phyloP scores from a whole-genome alignment of 129 eudicot genomes.

The Silybum marianum region DNA sequence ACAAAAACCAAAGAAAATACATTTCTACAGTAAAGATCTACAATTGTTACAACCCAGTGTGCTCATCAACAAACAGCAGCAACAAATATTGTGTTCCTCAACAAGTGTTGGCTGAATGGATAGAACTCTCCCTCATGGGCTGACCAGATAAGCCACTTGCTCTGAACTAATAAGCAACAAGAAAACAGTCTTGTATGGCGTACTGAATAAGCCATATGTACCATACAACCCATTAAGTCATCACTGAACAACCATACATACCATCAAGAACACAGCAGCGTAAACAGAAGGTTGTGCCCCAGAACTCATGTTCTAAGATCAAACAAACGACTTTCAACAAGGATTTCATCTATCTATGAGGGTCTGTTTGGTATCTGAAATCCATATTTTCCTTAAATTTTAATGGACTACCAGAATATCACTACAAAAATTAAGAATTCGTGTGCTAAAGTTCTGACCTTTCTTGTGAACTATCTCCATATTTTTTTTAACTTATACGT shows the following conservation, averaged over 20 bases:
- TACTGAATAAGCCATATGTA: not conserved
- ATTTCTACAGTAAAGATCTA: not conserved
- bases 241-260: not conserved
- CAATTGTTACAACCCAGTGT: no score
- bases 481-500: not conserved
- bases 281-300: slow-evolving; percentile 1
- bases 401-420: not conserved
- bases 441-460: not conserved
- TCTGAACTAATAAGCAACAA: not conserved
- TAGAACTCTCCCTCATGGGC: not conserved
- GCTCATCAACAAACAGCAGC: no score
- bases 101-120: not conserved
- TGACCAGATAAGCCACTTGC: not conserved
- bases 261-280: not conserved
- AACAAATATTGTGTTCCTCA: no score
- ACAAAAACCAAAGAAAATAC: not conserved
- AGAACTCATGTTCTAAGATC: not conserved
- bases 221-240: not conserved
- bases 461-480: not conserved
- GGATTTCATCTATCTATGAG: not conserved
- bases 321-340: not conserved
- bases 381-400: not conserved
- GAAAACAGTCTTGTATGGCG: not conserved
- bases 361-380: not conserved
- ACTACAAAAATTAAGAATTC: not conserved